A percentile compares a stretch with the other conserved stretches of the same genome.
phyloP scores from a whole-genome alignment of 1,139 yeast genomes.

The Magnusiomyces magnusii region DNA sequence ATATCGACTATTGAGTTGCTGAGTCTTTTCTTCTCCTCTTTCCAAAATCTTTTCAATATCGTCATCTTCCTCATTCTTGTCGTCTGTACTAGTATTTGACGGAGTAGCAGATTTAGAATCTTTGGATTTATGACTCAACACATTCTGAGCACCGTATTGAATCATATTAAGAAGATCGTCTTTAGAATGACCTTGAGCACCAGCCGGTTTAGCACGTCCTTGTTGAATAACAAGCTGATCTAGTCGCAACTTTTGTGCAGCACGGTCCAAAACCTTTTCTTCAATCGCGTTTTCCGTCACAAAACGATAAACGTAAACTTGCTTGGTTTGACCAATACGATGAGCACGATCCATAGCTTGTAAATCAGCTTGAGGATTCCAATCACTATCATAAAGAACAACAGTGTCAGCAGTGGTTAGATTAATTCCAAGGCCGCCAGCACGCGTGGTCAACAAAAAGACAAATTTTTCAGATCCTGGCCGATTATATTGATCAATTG shows the following conservation, averaged over 20 bases:
- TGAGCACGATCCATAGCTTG: slow-evolving; percentile 99
- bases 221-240: slow-evolving; percentile 97
- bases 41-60: slow-evolving; percentile 76
- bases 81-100: slow-evolving; percentile 19
- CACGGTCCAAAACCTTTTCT: slow-evolving; percentile 91
- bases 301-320: slow-evolving; percentile 83
- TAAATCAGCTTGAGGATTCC: slow-evolving; percentile 98
- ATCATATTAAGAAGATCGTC: slow-evolving; percentile 92
- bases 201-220: slow-evolving; percentile 51
- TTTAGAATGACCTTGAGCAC: slow-evolving; percentile 50
- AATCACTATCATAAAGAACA: slow-evolving; percentile 85
- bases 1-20: slow-evolving; percentile 66
- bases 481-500: slow-evolving; percentile 84
- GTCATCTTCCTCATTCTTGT: slow-evolving; percentile 39
- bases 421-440: slow-evolving; percentile 98
- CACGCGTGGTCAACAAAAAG: slow-evolving; percentile 86
- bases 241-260: slow-evolving; percentile 84
- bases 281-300: slow-evolving; percentile 96
- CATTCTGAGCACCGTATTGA: slow-evolving; percentile 92
- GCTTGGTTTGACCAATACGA: slow-evolving; percentile 95
- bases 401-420: slow-evolving; percentile 91
- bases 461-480: slow-evolving; percentile 79
- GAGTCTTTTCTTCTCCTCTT: slow-evolving; percentile 76
- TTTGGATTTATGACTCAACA: slow-evolving; percentile 42
- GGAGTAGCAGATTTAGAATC: slow-evolving; percentile 23